Evolutionary conservation across 176 grass and related monocot species (phyloP).

Genomic region (Musa schizocarpa): DNA sequence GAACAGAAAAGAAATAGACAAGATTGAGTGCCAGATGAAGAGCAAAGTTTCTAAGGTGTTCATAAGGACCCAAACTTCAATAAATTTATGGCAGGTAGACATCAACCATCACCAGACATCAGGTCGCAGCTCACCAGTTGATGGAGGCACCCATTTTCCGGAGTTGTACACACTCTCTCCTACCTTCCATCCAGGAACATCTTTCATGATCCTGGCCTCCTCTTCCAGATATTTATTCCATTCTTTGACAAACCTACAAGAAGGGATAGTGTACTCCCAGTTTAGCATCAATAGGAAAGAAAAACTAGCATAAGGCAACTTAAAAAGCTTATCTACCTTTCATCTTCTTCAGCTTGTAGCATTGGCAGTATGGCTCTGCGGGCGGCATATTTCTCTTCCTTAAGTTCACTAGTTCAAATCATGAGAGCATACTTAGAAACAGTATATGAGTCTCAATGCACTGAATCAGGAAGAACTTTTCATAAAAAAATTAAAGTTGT

Average conservation of each 20-base stretch:
- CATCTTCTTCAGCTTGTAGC: conserved; percentile 99
- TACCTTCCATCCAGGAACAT: conserved; percentile 97
- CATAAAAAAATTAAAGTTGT: not conserved
- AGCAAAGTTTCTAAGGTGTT: too few species aligned
- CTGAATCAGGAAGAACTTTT: not conserved
- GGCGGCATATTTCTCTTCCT: conserved; percentile 97
- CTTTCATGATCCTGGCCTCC: conserved; percentile 84
- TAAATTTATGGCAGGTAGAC: too few species aligned
- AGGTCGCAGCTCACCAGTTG: conserved; percentile 78
- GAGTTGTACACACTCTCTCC: conserved; percentile 80
- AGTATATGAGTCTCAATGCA: too few species aligned
- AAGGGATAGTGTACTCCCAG: not conserved
- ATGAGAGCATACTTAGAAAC: conserved; percentile 13
- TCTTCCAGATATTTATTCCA: conserved; percentile 93
- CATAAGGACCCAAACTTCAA: too few species aligned
- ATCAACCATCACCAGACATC: conserved; percentile 58
- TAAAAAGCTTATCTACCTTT: conserved; percentile 36
- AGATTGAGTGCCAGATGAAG: too few species aligned
- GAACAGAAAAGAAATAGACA: too few species aligned
- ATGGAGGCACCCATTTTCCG: conserved; percentile 89
- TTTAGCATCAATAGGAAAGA: not conserved
- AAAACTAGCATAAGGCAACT: not conserved
- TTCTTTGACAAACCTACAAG: conserved; percentile 78
- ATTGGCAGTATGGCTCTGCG: conserved; percentile 80
- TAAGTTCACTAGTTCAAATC: conserved; percentile 42